These are phyloP conservation scores for Wickerhamiella lipophila DNA, from an alignment of 805 yeast genomes.

Conservation along the genomic window DNA sequence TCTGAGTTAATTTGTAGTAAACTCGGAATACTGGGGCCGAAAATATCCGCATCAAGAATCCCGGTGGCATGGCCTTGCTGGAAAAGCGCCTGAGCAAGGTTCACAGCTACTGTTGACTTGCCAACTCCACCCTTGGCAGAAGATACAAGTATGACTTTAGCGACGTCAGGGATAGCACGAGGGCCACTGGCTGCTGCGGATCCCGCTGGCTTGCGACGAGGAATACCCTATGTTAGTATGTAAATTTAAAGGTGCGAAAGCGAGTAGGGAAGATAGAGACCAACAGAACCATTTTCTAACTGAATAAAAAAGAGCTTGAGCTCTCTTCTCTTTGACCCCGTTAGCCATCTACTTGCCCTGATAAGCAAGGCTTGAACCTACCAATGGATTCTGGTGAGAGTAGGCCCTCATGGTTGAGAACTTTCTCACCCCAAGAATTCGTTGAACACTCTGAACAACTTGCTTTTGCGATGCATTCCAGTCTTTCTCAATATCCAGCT, in stretches of 20 bases:
- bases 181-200: conserved; percentile 11
- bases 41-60: conserved; percentile 64
- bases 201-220: conserved; percentile 21
- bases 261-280: neutral
- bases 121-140: conserved; percentile 80
- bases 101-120: conserved; percentile 57
- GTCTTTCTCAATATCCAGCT: conserved; percentile 23
- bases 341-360: neutral
- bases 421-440: conserved; percentile 18
- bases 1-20: conserved; percentile 57
- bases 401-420: conserved; percentile 21
- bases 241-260: neutral
- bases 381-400: conserved; percentile 42
- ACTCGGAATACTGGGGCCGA: conserved; percentile 75
- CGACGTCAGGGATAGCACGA: conserved; percentile 46
- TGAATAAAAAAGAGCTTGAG: neutral
- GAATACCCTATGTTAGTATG: conserved; percentile 33
- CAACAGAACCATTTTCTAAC: too few species aligned
- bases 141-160: conserved; percentile 49
- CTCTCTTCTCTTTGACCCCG: neutral
- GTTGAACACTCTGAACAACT: conserved; percentile 23
- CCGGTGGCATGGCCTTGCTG: conserved; percentile 47
- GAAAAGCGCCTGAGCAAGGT: conserved; percentile 52
- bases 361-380: conserved; percentile 26
- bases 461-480: conserved; percentile 26